Percentiles rank a stretch among this genome's conserved stretches.
These are phyloP conservation scores for Populus ilicifolia DNA, from an alignment of 345 rosid species.

Conservation along the genomic window DNA sequence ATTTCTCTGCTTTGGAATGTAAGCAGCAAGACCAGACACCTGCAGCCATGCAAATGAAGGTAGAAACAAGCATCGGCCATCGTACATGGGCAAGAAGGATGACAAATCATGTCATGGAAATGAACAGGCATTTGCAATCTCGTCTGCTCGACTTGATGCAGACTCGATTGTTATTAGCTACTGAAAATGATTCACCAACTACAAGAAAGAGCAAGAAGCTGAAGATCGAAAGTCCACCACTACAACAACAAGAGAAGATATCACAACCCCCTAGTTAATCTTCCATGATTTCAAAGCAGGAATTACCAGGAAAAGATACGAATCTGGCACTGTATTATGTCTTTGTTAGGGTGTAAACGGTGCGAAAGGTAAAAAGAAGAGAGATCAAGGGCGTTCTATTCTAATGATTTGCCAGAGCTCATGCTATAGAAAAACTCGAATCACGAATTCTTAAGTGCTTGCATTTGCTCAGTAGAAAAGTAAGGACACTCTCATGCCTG, in stretches of 20 bases:
- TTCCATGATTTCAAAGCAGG: neutral
- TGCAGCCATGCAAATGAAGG: conserved; percentile 37
- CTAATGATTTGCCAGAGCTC: no score
- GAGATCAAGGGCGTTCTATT: no score
- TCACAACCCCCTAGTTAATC: conserved; percentile 7
- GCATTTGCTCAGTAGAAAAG: no score
- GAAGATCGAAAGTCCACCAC: conserved; percentile 8
- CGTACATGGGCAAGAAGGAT: conserved; percentile 36
- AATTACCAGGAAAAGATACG: neutral
- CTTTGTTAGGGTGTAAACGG: no score
- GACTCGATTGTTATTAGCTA: conserved; percentile 20
- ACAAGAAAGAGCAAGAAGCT: conserved; percentile 25
- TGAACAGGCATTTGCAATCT: conserved; percentile 41
- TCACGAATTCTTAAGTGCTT: no score
- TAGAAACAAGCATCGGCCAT: conserved; percentile 29
- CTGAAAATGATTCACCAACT: conserved; percentile 1
- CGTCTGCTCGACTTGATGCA: conserved; percentile 44
- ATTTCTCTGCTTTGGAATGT: conserved; percentile 13
- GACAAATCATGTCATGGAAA: conserved; percentile 49
- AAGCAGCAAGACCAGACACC: conserved; percentile 34
- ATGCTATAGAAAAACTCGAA: no score
- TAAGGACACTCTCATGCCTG: no score
- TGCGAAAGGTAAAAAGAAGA: no score
- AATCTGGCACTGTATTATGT: no score
- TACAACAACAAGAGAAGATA: neutral